phyloP scores from a whole-genome alignment of 257 asterid genomes.

The Forsythia suspensa region DNA sequence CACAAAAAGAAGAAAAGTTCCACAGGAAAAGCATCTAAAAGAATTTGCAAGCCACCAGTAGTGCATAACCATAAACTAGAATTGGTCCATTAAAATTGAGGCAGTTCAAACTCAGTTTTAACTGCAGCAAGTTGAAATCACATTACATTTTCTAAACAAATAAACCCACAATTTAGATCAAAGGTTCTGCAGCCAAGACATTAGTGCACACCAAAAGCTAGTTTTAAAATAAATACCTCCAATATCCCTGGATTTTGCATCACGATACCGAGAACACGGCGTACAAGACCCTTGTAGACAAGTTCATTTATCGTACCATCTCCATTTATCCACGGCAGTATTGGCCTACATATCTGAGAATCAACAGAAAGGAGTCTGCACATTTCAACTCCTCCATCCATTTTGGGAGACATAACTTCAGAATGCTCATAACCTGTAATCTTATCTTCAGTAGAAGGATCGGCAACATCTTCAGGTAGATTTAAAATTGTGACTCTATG shows the following conservation, averaged over 20 bases:
- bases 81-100: neutral
- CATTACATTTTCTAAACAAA: neutral
- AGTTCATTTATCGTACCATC: constrained; percentile 78
- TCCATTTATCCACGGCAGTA: constrained; percentile 89
- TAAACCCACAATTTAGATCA: neutral
- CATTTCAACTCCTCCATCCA: constrained; percentile 27
- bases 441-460: constrained; percentile 37
- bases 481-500: constrained; percentile 84
- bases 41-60: constrained; percentile 1
- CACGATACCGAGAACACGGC: constrained; percentile 76
- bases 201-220: constrained; percentile 3
- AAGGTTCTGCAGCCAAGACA: constrained; percentile 3
- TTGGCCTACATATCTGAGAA: constrained; percentile 50
- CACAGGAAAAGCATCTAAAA: neutral
- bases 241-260: constrained; percentile 94
- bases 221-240: constrained; percentile 49
- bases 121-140: constrained; percentile 6
- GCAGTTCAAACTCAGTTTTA: constrained; percentile 2
- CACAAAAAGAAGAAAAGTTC: neutral
- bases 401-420: constrained; percentile 34
- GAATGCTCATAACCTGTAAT: constrained; percentile 28
- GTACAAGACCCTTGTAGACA: constrained; percentile 81
- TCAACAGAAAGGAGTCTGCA: constrained; percentile 30
- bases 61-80: neutral
- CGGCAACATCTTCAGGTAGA: constrained; percentile 51